Evolutionary conservation across 768 basidiomycete species (phyloP), one percentile per base, ranked within the genome.

Genomic region (Dioszegia crocea): DNA sequence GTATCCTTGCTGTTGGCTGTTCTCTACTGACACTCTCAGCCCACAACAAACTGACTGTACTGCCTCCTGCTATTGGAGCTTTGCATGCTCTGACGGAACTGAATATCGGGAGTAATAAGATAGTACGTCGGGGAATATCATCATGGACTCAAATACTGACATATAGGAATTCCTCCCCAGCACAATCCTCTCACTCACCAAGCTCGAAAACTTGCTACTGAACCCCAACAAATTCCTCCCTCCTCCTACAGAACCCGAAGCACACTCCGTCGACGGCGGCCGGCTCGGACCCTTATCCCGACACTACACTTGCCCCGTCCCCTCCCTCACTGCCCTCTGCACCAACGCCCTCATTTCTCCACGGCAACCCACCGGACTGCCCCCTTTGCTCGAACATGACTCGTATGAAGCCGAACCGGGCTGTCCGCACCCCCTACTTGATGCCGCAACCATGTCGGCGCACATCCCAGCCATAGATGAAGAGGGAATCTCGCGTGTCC

Each of bases 31-130:
- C 27, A 9, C 31, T 5, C 21, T 17, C 29, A 73, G 71, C 64
- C 2, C 59, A 63, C 14, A 76, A 76, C 44, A 54, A 65, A 23
- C 44, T 76, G 21, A 73, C 60, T 0, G 31, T 58, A 3, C 45
- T 76, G 17, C 75, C 75, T 16, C 70, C 73, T 19, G 75, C 71
- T 2, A 72, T 76, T 33, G 71, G 70, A 4, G 62, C 65, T 29
- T 54, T 76, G 26, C 41, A 48, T 21, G 59, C 71, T 41, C 61
- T 76, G 16, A 67, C 66, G 53, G 73, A 70, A 51, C 65, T 76
- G 21, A 76, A 76, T 49, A 71, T 76, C 46, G 60, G 71, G 31
- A 59, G 61, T 38, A 76, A 76, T 54, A 51, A 63, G 26, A 68
- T 76, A 14, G 71, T 69, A 33, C 48, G 70, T 59, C n/a, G n/a